Evolutionary conservation across 2,329 filamentous ascomycete genomes (phyloP), one percentile per base, ranked within the genome.

Genomic region (Xylaria sp.): DNA sequence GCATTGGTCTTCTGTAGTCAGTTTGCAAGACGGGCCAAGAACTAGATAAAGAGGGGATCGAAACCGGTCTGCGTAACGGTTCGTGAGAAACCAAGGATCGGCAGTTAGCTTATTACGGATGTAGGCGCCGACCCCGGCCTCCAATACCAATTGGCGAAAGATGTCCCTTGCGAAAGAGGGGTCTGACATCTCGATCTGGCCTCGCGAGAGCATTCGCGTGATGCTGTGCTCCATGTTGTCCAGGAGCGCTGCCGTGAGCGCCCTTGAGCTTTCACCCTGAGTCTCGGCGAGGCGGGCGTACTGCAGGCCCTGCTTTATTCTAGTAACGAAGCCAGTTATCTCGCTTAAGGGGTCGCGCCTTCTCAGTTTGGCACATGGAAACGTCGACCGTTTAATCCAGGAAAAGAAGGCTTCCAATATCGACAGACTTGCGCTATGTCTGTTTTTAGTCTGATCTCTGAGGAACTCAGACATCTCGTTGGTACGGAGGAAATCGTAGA

Each of bases 161-260:
- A 65, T 60, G 30, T 58, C 61, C 17, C 61, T 64, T 50, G 54
- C 61, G n/a, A 58, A 64, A 54, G 60, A 62, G 36, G 62, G 62
- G 32, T 58, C 47, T 45, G 54, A 34, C 54, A 65, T 65, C 34
- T 59, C 32, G 47, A 65, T 65, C 55, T 65, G 62, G 47, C 55
- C 47, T 45, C 55, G 62, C 48, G 32, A 53, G 34, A 65, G 45
- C 62, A 65, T 65, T 21, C 4, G 55, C 9, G 55, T 32, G 45
- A 65, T 59, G 27, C 27, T 39, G 21, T 55, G 48, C 36, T 65
- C 56, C 56, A 65, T 59, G n/a, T 65, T 60, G 30, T 65, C 63
- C 7, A 65, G 48, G 17, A 65, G 62, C 34, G 54, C 55, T 60
- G 55, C 62, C 14, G 48, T 59, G 19, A 65, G 45, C 47, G 32